Percentiles rank a stretch among this genome's conserved stretches.
phyloP scores from a whole-genome alignment of 2,329 filamentous ascomycete genomes.

The Aspergillus pseudonomiae region DNA sequence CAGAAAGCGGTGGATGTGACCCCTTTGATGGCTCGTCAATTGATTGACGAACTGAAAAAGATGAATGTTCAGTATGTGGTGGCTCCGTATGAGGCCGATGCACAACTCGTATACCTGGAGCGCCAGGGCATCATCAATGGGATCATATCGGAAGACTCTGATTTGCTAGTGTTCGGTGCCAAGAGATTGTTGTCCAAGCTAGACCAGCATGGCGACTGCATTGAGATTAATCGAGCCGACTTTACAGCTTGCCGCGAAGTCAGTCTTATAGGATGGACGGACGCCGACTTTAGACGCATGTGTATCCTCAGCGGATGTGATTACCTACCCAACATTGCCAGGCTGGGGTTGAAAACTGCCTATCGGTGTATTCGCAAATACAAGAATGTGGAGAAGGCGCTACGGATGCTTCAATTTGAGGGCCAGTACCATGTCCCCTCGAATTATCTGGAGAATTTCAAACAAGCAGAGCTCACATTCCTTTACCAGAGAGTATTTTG shows the following conservation, averaged over 20 bases:
- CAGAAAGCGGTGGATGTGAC: slow-evolving; percentile 97
- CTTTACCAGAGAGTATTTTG: slow-evolving; percentile 94
- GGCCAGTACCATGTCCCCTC: slow-evolving; percentile 79
- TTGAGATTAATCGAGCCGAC: slow-evolving; percentile 86
- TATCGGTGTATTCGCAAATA: slow-evolving; percentile 88
- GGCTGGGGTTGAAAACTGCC: slow-evolving; percentile 90
- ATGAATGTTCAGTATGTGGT: slow-evolving; percentile 83
- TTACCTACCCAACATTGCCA: slow-evolving; percentile 81
- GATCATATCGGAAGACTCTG: slow-evolving; percentile 94
- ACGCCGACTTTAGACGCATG: slow-evolving; percentile 90
- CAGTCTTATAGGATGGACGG: slow-evolving; percentile 87
- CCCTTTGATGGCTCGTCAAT: slow-evolving; percentile 86
- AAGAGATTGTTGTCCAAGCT: slow-evolving; percentile 90
- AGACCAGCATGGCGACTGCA: slow-evolving; percentile 88
- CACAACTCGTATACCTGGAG: slow-evolving; percentile 95
- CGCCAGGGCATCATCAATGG: slow-evolving; percentile 79
- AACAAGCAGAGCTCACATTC: slow-evolving; percentile 88
- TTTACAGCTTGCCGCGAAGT: slow-evolving; percentile 88
- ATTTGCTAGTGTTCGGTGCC: slow-evolving; percentile 92
- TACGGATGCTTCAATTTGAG: slow-evolving; percentile 85
- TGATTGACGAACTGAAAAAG: slow-evolving; percentile 90
- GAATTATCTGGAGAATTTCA: slow-evolving; percentile 79
- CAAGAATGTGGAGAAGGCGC: slow-evolving; percentile 79
- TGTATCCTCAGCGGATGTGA: slow-evolving; percentile 96
- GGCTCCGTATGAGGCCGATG: slow-evolving; percentile 94